Percentiles rank a stretch among this genome's conserved stretches.
These are phyloP conservation scores for Mycena maculata DNA, from an alignment of 768 basidiomycete species.

Conservation along the genomic window DNA sequence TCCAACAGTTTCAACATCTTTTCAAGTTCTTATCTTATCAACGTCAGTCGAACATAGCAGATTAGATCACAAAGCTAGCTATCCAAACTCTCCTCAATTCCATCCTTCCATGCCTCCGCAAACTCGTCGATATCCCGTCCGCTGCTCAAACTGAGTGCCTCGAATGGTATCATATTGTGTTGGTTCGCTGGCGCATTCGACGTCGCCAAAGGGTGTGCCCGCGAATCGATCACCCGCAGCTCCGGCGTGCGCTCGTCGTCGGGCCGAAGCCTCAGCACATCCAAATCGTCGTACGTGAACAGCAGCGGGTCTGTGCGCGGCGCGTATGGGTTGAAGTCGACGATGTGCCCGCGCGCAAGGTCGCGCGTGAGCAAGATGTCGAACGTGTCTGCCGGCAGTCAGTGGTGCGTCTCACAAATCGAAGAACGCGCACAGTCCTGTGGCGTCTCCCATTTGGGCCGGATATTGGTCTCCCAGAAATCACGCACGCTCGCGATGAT, in stretches of 20 bases:
- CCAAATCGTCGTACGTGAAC: constrained; percentile 85
- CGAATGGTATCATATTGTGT: constrained; percentile 93
- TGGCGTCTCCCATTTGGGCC: constrained; percentile 64
- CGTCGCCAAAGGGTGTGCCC: constrained; percentile 73
- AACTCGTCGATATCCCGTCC: constrained; percentile 83
- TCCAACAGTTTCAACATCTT: too few species aligned
- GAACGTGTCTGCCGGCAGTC: constrained; percentile 84
- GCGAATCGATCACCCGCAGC: constrained; percentile 79
- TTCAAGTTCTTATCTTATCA: not conserved
- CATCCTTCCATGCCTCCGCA: constrained; percentile 70
- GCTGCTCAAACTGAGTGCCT: constrained; percentile 82
- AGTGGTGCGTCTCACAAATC: constrained; percentile 7
- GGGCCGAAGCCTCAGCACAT: constrained; percentile 44
- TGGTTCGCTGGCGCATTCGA: constrained; percentile 79
- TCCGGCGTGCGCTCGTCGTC: constrained; percentile 45
- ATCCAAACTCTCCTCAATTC: constrained; percentile 51
- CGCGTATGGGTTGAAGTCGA: constrained; percentile 94
- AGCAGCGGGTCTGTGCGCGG: constrained; percentile 88
- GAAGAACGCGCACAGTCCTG: constrained; percentile 69
- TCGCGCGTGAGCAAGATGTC: constrained; percentile 91
- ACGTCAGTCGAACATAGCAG: too few species aligned
- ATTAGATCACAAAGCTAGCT: not conserved
- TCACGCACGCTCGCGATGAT: constrained; percentile 62
- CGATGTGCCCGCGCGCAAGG: constrained; percentile 76
- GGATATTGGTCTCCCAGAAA: constrained; percentile 80